Percentiles rank a stretch among this genome's conserved stretches.
Evolutionary conservation across 495 filamentous ascomycete species (phyloP).

Genomic region (Xylaria bambusicola): DNA sequence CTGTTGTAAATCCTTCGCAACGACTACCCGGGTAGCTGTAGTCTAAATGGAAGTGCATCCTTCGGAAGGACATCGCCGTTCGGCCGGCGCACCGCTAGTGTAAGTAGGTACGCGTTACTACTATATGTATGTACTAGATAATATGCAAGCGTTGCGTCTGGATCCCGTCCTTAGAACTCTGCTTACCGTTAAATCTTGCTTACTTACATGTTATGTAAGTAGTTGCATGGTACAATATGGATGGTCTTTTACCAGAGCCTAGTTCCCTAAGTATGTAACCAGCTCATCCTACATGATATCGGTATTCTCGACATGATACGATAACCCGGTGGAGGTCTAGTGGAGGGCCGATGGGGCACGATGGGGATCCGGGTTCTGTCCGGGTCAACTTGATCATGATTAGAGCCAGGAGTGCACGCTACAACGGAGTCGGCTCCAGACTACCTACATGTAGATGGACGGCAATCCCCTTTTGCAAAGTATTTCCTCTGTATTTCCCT

Average conservation of each 20-base stretch:
- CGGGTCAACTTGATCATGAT: too few species aligned
- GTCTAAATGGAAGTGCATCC: not conserved
- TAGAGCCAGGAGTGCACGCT: too few species aligned
- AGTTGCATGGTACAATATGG: too few species aligned
- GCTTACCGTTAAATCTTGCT: not conserved
- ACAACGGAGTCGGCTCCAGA: too few species aligned
- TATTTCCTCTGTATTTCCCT: not conserved
- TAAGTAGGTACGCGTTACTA: too few species aligned
- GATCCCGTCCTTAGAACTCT: not conserved
- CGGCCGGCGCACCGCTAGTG: slow-evolving; percentile 1
- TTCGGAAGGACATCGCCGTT: not conserved
- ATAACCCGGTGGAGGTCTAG: not conserved
- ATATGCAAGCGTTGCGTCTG: not conserved
- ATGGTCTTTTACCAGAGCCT: too few species aligned
- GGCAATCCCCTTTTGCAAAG: not conserved
- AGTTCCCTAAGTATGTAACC: too few species aligned
- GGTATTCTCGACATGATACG: not conserved
- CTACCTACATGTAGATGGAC: too few species aligned
- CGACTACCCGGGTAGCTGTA: not conserved
- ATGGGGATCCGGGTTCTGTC: not conserved
- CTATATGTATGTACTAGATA: too few species aligned
- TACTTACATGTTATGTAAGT: too few species aligned
- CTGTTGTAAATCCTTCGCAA: not conserved
- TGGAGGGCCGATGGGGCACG: not conserved
- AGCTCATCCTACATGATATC: too few species aligned